Percentiles rank a stretch among this genome's conserved stretches.
phyloP scores from a whole-genome alignment of 495 filamentous ascomycete genomes.

The Trichocladium uniseriatum region DNA sequence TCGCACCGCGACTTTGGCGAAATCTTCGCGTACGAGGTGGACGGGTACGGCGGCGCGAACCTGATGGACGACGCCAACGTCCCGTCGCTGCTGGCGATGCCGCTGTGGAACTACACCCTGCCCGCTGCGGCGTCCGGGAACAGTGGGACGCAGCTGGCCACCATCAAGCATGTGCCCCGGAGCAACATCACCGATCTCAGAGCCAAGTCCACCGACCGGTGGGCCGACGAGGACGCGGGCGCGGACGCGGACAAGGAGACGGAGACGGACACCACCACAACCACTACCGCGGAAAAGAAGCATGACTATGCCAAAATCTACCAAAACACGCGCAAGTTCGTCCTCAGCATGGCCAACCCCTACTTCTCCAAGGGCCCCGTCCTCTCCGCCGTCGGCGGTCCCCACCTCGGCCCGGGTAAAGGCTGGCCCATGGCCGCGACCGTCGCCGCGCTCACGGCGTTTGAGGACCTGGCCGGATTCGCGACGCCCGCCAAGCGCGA shows the following conservation, averaged over 20 bases:
- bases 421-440: slow-evolving; percentile 54
- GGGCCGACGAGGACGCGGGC: no score
- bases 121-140: background rate
- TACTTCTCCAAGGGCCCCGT: slow-evolving; percentile 49
- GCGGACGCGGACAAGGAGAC: background rate
- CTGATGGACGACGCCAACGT: slow-evolving; percentile 61
- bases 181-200: background rate
- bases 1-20: slow-evolving; percentile 28
- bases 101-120: slow-evolving; percentile 26
- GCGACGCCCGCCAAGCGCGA: slow-evolving; percentile 26
- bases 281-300: background rate
- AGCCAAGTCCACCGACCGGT: no score
- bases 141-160: slow-evolving; percentile 9
- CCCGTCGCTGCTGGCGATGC: slow-evolving; percentile 44
- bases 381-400: slow-evolving; percentile 48
- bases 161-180: background rate
- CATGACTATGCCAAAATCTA: slow-evolving; percentile 35
- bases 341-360: slow-evolving; percentile 48
- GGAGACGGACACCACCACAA: background rate
- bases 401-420: slow-evolving; percentile 47
- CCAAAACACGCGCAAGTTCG: slow-evolving; percentile 47
- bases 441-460: slow-evolving; percentile 37
- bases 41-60: slow-evolving; percentile 49
- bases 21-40: slow-evolving; percentile 55
- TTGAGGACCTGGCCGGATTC: slow-evolving; percentile 37